These are phyloP conservation scores for Neoarthrinium moseri DNA, from an alignment of 2,329 filamentous ascomycete species.

Conservation along the genomic window DNA sequence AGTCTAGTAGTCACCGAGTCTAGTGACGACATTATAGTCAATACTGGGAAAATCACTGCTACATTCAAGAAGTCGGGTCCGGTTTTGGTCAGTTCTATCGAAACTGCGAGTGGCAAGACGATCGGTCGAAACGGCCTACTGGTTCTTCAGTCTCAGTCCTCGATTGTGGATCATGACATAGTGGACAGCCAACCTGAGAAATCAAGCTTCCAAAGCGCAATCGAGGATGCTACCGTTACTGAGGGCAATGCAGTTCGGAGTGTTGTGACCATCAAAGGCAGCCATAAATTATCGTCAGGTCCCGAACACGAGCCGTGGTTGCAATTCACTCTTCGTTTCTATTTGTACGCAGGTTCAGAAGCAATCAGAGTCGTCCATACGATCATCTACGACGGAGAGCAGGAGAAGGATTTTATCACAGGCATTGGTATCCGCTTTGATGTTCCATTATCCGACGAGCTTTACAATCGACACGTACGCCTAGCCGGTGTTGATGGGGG, in stretches of 20 bases:
- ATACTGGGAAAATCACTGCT: slow-evolving; percentile 43
- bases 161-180: slow-evolving; percentile 36
- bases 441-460: slow-evolving; percentile 51
- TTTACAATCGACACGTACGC: slow-evolving; percentile 59
- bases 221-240: slow-evolving; percentile 49
- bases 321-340: slow-evolving; percentile 55
- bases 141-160: slow-evolving; percentile 51
- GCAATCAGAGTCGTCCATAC: slow-evolving; percentile 55
- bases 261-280: slow-evolving; percentile 44
- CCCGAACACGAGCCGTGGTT: slow-evolving; percentile 46
- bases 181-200: slow-evolving; percentile 25
- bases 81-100: slow-evolving; percentile 36
- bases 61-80: slow-evolving; percentile 42
- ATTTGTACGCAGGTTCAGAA: slow-evolving; percentile 56
- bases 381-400: slow-evolving; percentile 52
- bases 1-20: slow-evolving; percentile 17
- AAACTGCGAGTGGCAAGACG: slow-evolving; percentile 37
- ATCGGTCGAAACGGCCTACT: slow-evolving; percentile 48
- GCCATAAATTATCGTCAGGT: slow-evolving; percentile 28
- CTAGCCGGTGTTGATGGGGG: slow-evolving; percentile 55
- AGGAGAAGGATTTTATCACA: slow-evolving; percentile 48
- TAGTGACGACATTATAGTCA: slow-evolving; percentile 32
- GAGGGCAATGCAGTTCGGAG: slow-evolving; percentile 39
- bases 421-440: slow-evolving; percentile 55
- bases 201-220: slow-evolving; percentile 46